Base-by-base conservation (phyloP, 1,284 basidiomycete species). In the Meripilus lineatus region DNA sequence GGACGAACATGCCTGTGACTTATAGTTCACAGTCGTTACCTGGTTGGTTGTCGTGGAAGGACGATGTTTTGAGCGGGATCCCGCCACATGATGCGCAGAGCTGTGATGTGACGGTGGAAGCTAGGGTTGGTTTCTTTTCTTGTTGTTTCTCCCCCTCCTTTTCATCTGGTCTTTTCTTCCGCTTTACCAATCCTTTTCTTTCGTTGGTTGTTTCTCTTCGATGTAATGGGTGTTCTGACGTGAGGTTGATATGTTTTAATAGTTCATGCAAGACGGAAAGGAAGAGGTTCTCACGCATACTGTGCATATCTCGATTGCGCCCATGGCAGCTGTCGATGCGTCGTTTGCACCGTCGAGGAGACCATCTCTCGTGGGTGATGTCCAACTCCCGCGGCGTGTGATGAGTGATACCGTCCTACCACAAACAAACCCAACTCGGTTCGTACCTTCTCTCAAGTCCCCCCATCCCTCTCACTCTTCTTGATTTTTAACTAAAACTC, bases 21-120 rank as follows among this genome's bases (percentile, higher is more conserved):
- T 97, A 88, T 59, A 80, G 71, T 51, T 93, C 89, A 1, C 89
- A 92, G 10, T 73, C 69, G 38, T 73, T 95, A 14, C 93, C 94
- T 0, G 58, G 77, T 1, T 98, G 94, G 94, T 68, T 98, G 21
- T 71, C 74, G 8, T 97, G 93, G 93, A 85, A 89, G 55, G 85
- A 89, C 44, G 84, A 86, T 49, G 73, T 79, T 37, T 69, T 92
- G 23, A 77, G 78, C 37, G 89, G 89, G 22, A 76, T 77, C 32
- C 88, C 89, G 22, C 75, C 83, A 30, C 68, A 74, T 18, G 84
- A 85, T 52, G 81, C 86, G 26, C 76, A 83, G 58, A 81, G 75
- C 50, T 84, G 81, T 58, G 81, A 83, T 45, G 74, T 90, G 44
- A 83, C 75, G 13, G 79, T 80, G 22, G 71, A 81, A 49, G 88